A percentile compares a stretch with the other conserved stretches of the same genome.
Conservation (phyloP, 2,329 filamentous ascomycete genomes). For the Ramichloridium luteum region DNA sequence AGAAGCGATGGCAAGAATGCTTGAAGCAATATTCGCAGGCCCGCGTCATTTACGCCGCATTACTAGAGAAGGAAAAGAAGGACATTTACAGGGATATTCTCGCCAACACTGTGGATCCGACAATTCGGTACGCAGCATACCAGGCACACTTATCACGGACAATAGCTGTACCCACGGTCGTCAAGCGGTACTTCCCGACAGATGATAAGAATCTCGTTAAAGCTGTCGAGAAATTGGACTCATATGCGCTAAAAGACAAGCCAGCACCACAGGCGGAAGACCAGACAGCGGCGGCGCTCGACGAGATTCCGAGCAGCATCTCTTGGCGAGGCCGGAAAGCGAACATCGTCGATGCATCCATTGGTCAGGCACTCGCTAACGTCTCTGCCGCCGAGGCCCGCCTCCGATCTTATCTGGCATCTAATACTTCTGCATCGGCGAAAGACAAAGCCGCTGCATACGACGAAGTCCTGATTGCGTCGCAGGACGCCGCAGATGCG, state of each 20-base stretch:
- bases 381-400: constrained; percentile 46
- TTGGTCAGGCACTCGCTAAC: constrained; percentile 68
- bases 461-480: constrained; percentile 77
- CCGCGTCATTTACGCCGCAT: constrained; percentile 68
- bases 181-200: constrained; percentile 63
- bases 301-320: constrained; percentile 57
- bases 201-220: constrained; percentile 50
- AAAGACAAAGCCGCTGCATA: constrained; percentile 72
- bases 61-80: constrained; percentile 53
- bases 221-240: constrained; percentile 59
- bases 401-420: constrained; percentile 37
- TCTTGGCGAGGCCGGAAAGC: constrained; percentile 79
- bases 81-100: constrained; percentile 81
- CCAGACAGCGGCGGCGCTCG: constrained; percentile 14
- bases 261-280: constrained; percentile 17
- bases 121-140: constrained; percentile 88
- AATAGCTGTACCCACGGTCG: constrained; percentile 65
- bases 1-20: constrained; percentile 61
- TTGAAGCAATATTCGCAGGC: constrained; percentile 63
- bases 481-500: constrained; percentile 87
- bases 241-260: constrained; percentile 51
- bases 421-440: constrained; percentile 29
- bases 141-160: constrained; percentile 80
- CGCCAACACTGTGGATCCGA: constrained; percentile 77
- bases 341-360: constrained; percentile 82